Evolutionary conservation across 768 basidiomycete genomes (phyloP).

Genomic region (Naematelia encephala): DNA sequence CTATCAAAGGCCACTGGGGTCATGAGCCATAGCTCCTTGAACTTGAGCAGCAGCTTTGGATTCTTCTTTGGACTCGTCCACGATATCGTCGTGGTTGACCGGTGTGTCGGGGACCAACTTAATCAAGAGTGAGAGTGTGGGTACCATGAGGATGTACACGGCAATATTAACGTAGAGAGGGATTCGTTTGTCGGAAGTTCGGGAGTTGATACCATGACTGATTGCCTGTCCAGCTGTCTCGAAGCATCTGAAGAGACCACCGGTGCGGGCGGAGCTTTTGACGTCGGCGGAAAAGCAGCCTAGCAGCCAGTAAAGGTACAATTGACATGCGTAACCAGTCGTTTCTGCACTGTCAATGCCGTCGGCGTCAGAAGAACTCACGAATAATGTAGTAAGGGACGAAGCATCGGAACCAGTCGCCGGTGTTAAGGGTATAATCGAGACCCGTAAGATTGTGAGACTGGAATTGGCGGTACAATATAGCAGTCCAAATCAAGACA

Average conservation of each 20-base stretch:
- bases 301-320: conserved; percentile 35
- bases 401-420: conserved; percentile 2
- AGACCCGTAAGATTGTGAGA: background rate
- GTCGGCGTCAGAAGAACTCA: background rate
- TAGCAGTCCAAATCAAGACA: conserved; percentile 28
- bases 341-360: background rate
- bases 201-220: conserved; percentile 29
- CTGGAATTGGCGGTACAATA: conserved; percentile 8
- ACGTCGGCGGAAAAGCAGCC: conserved; percentile 28
- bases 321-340: conserved; percentile 23
- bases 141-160: conserved; percentile 17
- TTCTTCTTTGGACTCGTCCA: conserved; percentile 1
- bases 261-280: conserved; percentile 21
- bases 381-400: conserved; percentile 7
- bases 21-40: background rate
- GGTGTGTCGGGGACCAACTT: conserved; percentile 21
- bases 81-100: conserved; percentile 17
- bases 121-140: conserved; percentile 16
- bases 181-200: conserved; percentile 8
- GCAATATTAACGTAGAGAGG: conserved; percentile 21
- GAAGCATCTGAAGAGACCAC: conserved; percentile 30
- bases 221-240: conserved; percentile 34
- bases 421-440: conserved; percentile 9
- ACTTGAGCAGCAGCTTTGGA: background rate
- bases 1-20: background rate